Evolutionary conservation across 768 basidiomycete genomes (phyloP).

Genomic region (Mycena metata): DNA sequence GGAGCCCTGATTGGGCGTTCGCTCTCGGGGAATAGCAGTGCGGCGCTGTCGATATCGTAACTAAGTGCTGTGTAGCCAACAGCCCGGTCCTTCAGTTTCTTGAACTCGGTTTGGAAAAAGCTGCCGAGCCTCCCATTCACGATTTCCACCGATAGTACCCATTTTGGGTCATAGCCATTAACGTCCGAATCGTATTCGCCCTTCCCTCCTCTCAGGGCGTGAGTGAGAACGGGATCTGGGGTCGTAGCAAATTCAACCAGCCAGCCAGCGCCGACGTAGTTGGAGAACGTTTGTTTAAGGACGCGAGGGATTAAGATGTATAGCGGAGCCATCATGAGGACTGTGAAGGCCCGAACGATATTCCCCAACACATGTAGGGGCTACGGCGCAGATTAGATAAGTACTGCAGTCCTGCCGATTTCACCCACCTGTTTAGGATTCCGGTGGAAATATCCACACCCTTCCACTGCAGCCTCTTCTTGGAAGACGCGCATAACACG

Average conservation of each 20-base stretch:
- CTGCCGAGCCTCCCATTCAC: background rate
- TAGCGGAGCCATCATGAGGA: background rate
- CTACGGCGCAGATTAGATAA: too few relatives aligned
- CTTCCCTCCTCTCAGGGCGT: background rate
- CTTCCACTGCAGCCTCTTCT: too few relatives aligned
- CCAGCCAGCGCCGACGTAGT: conserved; percentile 9
- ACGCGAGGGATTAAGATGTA: conserved; percentile 10
- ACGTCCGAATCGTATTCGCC: conserved; percentile 11
- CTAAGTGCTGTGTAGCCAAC: conserved; percentile 17
- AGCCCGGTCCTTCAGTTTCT: too few relatives aligned
- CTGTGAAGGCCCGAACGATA: background rate
- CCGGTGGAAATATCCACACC: too few relatives aligned
- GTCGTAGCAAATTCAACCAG: conserved; percentile 4
- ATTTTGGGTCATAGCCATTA: background rate
- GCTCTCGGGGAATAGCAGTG: background rate
- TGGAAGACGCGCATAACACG: too few relatives aligned
- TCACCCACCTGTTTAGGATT: too few relatives aligned
- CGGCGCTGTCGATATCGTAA: conserved; percentile 5
- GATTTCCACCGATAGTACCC: background rate
- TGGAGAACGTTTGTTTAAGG: background rate
- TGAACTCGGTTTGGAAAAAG: background rate
- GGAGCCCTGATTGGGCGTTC: background rate
- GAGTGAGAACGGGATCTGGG: conserved; percentile 3
- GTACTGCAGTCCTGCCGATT: too few relatives aligned
- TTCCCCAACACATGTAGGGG: conserved; percentile 13